Conservation (phyloP, 306 rosid genomes). For the Abrus pulchellus region DNA sequence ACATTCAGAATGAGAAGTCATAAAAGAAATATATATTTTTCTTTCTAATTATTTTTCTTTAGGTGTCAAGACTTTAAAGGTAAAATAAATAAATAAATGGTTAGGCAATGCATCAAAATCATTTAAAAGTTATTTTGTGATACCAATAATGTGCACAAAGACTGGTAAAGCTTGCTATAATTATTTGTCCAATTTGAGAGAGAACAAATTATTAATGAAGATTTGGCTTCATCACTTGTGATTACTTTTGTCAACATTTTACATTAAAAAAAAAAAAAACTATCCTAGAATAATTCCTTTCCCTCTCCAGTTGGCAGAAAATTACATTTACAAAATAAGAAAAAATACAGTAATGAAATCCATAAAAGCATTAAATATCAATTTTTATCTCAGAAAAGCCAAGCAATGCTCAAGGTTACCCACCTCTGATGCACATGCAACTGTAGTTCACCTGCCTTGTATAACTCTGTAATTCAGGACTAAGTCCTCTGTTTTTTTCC, state of each 20-base stretch:
- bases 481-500: constrained; percentile 96
- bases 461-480: constrained; percentile 87
- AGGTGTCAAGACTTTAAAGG: background rate
- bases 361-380: constrained; percentile 39
- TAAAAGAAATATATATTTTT: background rate
- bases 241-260: constrained; percentile 25
- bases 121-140: constrained; percentile 18
- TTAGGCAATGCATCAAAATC: constrained; percentile 8
- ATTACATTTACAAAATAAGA: constrained; percentile 18
- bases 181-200: constrained; percentile 3
- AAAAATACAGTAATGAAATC: constrained; percentile 1
- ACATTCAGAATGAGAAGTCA: background rate
- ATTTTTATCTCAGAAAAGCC: constrained; percentile 25
- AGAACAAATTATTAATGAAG: constrained; percentile 16
- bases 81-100: constrained; percentile 6
- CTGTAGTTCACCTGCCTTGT: constrained; percentile 78
- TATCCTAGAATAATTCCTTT: constrained; percentile 1
- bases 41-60: constrained; percentile 2
- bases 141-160: constrained; percentile 35
- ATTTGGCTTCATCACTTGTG: constrained; percentile 23
- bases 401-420: constrained; percentile 42
- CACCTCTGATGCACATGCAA: constrained; percentile 52
- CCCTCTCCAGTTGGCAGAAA: constrained; percentile 33
- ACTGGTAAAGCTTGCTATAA: background rate
- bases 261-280: constrained; percentile 22